Percentiles rank a stretch among this genome's conserved stretches.
Evolutionary conservation across 306 rosid species (phyloP).

Genomic region (Prunus davidiana): DNA sequence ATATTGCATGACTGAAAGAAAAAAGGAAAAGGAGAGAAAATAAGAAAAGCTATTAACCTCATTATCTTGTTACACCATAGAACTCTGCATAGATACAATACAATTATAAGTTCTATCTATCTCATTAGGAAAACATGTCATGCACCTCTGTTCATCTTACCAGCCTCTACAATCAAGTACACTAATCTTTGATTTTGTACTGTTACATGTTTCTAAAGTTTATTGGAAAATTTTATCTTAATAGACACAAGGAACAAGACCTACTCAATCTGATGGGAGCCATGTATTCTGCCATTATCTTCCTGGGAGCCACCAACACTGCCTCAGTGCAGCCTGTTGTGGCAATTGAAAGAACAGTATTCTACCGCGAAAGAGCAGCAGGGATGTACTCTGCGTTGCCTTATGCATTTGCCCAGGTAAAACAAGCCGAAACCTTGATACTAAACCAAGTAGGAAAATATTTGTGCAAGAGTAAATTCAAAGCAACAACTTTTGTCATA

Average conservation of each 20-base stretch:
- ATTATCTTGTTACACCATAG: too few relatives aligned
- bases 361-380: conserved; percentile 30
- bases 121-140: too few relatives aligned
- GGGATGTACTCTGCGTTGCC: conserved; percentile 31
- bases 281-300: conserved; percentile 24
- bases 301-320: conserved; percentile 26
- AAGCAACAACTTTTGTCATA: not conserved
- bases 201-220: not conserved
- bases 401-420: conserved; percentile 56
- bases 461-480: not conserved
- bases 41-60: too few relatives aligned
- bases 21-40: too few relatives aligned
- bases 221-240: not conserved
- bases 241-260: conserved; percentile 17
- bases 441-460: not conserved
- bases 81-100: too few relatives aligned
- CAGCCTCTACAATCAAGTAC: not conserved
- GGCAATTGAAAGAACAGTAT: conserved; percentile 23
- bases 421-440: conserved; percentile 4
- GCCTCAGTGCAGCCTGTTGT: conserved; percentile 20
- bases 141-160: too few relatives aligned
- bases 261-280: conserved; percentile 25
- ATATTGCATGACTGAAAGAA: too few relatives aligned
- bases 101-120: too few relatives aligned
- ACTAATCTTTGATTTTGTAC: not conserved